A percentile compares a stretch with the other conserved stretches of the same genome.
These are phyloP conservation scores for Fragaria nilgerrensis DNA, from an alignment of 306 rosid genomes.

Conservation along the genomic window DNA sequence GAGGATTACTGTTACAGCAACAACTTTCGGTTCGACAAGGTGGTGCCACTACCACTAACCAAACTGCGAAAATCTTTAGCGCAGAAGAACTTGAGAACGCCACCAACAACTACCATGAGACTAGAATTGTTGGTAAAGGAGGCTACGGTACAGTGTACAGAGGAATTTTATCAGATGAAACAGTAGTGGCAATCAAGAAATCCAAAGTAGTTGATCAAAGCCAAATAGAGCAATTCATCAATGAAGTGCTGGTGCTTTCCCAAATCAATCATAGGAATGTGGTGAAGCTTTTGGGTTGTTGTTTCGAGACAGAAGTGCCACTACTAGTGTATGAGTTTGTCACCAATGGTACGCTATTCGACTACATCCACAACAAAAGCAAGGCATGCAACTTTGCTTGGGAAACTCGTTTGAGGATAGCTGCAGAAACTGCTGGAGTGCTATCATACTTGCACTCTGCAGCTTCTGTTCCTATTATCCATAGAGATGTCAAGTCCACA, in stretches of 20 bases:
- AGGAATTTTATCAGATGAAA: constrained; percentile 18
- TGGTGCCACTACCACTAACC: neutral
- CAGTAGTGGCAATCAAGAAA: constrained; percentile 36
- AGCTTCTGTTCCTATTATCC: constrained; percentile 42
- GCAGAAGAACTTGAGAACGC: constrained; percentile 34
- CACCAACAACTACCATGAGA: constrained; percentile 33
- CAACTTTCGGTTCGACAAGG: constrained; percentile 23
- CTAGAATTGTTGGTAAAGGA: constrained; percentile 33
- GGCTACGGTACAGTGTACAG: constrained; percentile 40
- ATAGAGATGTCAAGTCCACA: constrained; percentile 45
- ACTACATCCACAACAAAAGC: constrained; percentile 22
- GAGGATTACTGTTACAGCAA: constrained; percentile 33
- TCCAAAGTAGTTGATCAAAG: constrained; percentile 30
- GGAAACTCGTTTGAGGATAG: constrained; percentile 37
- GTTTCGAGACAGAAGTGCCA: constrained; percentile 45
- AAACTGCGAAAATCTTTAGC: constrained; percentile 23
- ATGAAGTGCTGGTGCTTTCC: constrained; percentile 40
- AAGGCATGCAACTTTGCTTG: constrained; percentile 10
- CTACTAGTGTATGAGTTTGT: constrained; percentile 48
- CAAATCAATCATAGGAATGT: constrained; percentile 53
- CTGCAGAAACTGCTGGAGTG: constrained; percentile 40
- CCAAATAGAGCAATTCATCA: constrained; percentile 41
- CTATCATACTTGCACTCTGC: constrained; percentile 44
- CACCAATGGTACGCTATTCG: constrained; percentile 31
- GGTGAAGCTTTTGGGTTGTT: constrained; percentile 48